Evolutionary conservation across 2,329 filamentous ascomycete genomes (phyloP), one percentile per base, ranked within the genome.

Genomic region (Microascus cirrosus): DNA sequence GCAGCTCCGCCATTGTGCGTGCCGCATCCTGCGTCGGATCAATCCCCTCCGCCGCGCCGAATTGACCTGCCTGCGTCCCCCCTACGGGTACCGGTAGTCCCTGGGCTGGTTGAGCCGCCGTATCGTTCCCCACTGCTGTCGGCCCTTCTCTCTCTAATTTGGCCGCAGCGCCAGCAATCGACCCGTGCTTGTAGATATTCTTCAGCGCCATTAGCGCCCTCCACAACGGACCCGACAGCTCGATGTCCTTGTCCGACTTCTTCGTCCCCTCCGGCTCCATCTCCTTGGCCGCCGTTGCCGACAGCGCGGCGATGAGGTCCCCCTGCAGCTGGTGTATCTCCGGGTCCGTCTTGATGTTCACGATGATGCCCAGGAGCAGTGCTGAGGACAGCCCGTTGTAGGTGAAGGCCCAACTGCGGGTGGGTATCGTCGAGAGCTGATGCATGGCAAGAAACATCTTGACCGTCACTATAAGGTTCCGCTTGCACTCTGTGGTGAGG

Each of bases 371-470:
- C 10, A 86, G 77, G 3, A 86, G 72, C 3, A 86, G 75, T 1
- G 83, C 83, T 0, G 83, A 86, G 10, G 83, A 86, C 8, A 86
- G 74, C 1, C 83, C 82, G 63, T 86, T 82, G 59, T 86, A 86
- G 1, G 83, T 86, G 60, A 86, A 86, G 0, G 83, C 83, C 83
- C 83, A 86, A 59, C 81, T 85, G 28, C 83, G 74, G 0, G 83
- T 86, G 1, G 83, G 83, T 53, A 86, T 85, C 10, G 84, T 80
- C 1, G 82, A 85, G 34, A 86, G 71, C 61, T 85, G 83, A 66
- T 86, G 83, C 83, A 86, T 86, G 18, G 83, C 81, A 24, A 86
- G 71, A 65, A 86, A 86, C 83, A 86, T 86, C 48, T 81, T 78
- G 12, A 86, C 83, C 13, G 83, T 86, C 65, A 86, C 82, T 6